Conservation (phyloP, 2,329 filamentous ascomycete species). For the Phialophora tarda region DNA sequence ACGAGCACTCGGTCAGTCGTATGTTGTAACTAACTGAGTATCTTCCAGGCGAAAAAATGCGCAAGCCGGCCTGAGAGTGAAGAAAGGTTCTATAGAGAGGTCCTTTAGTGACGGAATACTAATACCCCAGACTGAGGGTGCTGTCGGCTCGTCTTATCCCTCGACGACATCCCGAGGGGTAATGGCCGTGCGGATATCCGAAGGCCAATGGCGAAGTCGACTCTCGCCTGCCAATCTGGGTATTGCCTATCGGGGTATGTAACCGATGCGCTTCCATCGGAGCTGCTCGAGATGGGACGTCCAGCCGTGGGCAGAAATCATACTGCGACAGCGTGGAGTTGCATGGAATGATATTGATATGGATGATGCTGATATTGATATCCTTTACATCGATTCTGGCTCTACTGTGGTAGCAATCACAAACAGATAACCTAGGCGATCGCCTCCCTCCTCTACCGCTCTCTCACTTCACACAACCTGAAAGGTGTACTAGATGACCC, state of each 20-base stretch:
- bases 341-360: neutral
- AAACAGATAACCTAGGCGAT: neutral
- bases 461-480: slow-evolving; percentile 36
- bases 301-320: neutral
- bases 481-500: slow-evolving; percentile 64
- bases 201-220: neutral
- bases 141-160: neutral
- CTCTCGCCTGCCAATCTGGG: neutral
- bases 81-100: too few species aligned
- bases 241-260: neutral
- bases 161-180: neutral
- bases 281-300: neutral
- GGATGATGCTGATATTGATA: too few species aligned
- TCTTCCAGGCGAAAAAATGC: too few species aligned
- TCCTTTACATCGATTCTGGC: neutral
- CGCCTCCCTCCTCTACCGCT: too few species aligned
- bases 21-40: too few species aligned
- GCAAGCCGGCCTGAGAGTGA: too few species aligned
- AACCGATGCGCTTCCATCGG: neutral
- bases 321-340: neutral
- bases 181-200: neutral
- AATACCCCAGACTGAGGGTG: neutral
- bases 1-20: too few species aligned
- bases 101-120: too few species aligned
- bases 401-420: neutral